These are phyloP conservation scores for Alternaria incomplexa DNA, from an alignment of 2,329 filamentous ascomycete genomes.

Conservation along the genomic window DNA sequence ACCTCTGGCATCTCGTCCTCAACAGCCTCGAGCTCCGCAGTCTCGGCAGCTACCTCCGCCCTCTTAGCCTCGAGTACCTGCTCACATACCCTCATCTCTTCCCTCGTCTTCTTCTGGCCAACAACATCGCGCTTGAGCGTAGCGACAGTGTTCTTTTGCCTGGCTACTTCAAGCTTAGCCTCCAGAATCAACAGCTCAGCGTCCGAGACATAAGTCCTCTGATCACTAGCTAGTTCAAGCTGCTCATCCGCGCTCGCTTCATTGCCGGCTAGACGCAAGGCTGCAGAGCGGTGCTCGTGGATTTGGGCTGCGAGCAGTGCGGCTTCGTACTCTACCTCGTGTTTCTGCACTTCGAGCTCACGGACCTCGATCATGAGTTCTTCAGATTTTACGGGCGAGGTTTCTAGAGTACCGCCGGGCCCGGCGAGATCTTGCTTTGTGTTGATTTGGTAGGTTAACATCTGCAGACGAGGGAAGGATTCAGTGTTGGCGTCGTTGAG, in stretches of 20 bases:
- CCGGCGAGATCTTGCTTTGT: slow-evolving; percentile 22
- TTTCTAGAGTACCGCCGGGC: neutral
- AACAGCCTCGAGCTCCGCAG: neutral
- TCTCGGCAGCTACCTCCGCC: slow-evolving; percentile 11
- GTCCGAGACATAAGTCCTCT: slow-evolving; percentile 22
- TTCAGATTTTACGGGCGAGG: slow-evolving; percentile 9
- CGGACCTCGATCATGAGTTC: slow-evolving; percentile 20
- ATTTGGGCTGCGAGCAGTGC: slow-evolving; percentile 30
- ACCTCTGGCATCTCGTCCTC: neutral
- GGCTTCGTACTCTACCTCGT: slow-evolving; percentile 20
- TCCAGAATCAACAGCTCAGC: slow-evolving; percentile 17
- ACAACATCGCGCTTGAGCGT: slow-evolving; percentile 11
- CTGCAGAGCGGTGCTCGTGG: slow-evolving; percentile 29
- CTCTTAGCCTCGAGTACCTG: slow-evolving; percentile 15
- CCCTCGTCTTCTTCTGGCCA: slow-evolving; percentile 13
- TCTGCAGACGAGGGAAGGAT: slow-evolving; percentile 24
- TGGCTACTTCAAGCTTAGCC: slow-evolving; percentile 17
- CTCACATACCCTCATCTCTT: slow-evolving; percentile 11
- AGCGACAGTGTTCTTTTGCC: slow-evolving; percentile 17
- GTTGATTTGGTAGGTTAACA: slow-evolving; percentile 25
- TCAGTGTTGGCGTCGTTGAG: neutral
- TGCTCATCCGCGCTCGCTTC: slow-evolving; percentile 12
- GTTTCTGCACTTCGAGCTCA: slow-evolving; percentile 24
- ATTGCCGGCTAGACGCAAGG: slow-evolving; percentile 17
- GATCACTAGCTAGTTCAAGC: slow-evolving; percentile 17